Percentiles rank a stretch among this genome's conserved stretches.
phyloP scores from a whole-genome alignment of 768 basidiomycete genomes.

The Xanthoconium stramineum region DNA sequence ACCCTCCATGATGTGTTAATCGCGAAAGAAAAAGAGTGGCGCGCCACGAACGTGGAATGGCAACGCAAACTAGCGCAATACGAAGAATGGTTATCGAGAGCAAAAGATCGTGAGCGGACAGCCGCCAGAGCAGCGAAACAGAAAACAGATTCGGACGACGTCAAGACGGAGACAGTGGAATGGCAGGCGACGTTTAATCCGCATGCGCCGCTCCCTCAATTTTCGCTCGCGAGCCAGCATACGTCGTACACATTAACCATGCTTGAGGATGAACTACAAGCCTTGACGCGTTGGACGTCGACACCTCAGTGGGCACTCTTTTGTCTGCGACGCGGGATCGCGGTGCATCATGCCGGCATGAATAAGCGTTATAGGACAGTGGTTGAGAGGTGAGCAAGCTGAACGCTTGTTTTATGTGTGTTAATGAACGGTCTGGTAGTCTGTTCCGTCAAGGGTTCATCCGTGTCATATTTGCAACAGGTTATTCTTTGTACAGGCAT shows the following conservation, averaged over 20 bases:
- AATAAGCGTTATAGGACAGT: constrained; percentile 55
- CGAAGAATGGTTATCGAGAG: constrained; percentile 44
- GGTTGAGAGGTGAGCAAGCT: constrained; percentile 48
- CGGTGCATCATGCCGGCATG: constrained; percentile 71
- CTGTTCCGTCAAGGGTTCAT: constrained; percentile 62
- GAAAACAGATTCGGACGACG: constrained; percentile 32
- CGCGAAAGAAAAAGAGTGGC: constrained; percentile 50
- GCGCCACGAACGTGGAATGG: constrained; percentile 45
- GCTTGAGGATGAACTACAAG: constrained; percentile 45
- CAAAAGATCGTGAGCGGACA: constrained; percentile 48
- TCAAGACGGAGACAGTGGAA: constrained; percentile 17
- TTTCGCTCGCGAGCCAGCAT: constrained; percentile 52
- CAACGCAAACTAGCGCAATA: constrained; percentile 47
- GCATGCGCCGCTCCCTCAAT: constrained; percentile 51
- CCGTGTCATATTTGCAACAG: constrained; percentile 65
- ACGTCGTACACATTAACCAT: constrained; percentile 44
- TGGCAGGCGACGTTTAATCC: constrained; percentile 62
- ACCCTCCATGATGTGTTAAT: constrained; percentile 37
- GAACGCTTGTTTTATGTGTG: background rate
- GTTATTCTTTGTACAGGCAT: constrained; percentile 24
- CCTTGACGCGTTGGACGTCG: constrained; percentile 34
- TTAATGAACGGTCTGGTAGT: constrained; percentile 1
- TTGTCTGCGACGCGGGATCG: constrained; percentile 59
- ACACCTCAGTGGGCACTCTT: constrained; percentile 42
- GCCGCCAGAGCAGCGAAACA: constrained; percentile 39